Conservation (phyloP, 179 eudicot species). For the Sideroxylon spinosum region DNA sequence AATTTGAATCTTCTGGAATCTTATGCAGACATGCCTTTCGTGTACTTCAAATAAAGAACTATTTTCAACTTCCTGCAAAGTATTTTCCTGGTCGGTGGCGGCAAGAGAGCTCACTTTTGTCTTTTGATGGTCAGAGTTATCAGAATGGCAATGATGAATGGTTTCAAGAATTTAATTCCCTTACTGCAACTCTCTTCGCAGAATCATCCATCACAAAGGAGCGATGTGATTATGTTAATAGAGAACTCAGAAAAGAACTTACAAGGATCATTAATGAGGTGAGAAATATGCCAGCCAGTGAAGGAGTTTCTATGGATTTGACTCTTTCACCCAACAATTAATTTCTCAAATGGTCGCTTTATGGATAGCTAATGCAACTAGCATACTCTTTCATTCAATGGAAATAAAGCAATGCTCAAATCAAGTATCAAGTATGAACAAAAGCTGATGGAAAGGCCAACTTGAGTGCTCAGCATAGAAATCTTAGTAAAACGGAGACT, state of each 20-base stretch:
- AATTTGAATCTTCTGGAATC: conserved; percentile 45
- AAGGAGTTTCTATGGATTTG: conserved; percentile 26
- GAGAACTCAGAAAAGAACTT: conserved; percentile 32
- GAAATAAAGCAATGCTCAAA: background rate
- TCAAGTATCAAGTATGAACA: background rate
- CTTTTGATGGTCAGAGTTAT: conserved; percentile 24
- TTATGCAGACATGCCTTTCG: conserved; percentile 46
- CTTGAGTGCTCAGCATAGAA: background rate
- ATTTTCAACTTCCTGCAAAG: conserved; percentile 41
- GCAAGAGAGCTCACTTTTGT: conserved; percentile 25
- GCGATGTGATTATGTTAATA: conserved; percentile 33
- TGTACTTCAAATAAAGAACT: conserved; percentile 32
- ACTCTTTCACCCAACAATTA: conserved; percentile 8
- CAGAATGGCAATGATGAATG: conserved; percentile 22
- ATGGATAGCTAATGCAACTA: background rate
- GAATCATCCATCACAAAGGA: conserved; percentile 47
- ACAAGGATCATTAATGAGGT: conserved; percentile 34
- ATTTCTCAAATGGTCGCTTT: background rate
- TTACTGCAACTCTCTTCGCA: conserved; percentile 30
- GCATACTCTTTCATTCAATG: background rate
- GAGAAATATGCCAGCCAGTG: conserved; percentile 31
- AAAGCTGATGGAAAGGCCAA: background rate
- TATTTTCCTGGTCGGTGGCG: conserved; percentile 41
- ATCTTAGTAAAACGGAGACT: background rate
- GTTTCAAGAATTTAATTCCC: conserved; percentile 29